Conservation (phyloP, 2,329 filamentous ascomycete species). For the Fusarium xyrophilum region DNA sequence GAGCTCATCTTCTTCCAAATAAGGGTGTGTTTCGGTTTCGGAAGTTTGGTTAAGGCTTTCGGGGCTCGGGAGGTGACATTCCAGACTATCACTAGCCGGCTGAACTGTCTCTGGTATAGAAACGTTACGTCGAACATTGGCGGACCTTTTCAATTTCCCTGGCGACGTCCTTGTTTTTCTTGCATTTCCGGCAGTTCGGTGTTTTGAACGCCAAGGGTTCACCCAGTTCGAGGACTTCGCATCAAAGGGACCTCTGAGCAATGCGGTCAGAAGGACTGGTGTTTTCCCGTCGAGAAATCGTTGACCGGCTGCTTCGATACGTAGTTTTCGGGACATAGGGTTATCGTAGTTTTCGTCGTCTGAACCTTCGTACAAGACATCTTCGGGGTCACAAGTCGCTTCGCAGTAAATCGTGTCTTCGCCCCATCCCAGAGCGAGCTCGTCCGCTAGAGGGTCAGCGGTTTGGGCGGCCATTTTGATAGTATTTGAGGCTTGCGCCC, state of each 20-base stretch:
- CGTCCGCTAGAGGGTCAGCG: conserved; percentile 13
- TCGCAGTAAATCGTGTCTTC: conserved; percentile 56
- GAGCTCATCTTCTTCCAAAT: conserved; percentile 44
- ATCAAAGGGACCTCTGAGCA: conserved; percentile 68
- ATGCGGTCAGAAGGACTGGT: conserved; percentile 66
- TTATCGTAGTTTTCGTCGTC: conserved; percentile 62
- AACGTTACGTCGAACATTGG: conserved; percentile 16
- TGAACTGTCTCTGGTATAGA: conserved; percentile 29
- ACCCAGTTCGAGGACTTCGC: conserved; percentile 39
- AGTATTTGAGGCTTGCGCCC: conserved; percentile 19
- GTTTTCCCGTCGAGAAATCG: conserved; percentile 64
- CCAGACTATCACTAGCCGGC: conserved; percentile 31
- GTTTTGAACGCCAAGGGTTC: conserved; percentile 47
- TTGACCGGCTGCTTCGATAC: conserved; percentile 66
- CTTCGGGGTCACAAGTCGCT: conserved; percentile 50
- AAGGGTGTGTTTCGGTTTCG: conserved; percentile 40
- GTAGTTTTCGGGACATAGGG: conserved; percentile 54
- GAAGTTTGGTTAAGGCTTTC: conserved; percentile 49
- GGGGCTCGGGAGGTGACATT: conserved; percentile 53
- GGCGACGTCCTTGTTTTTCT: conserved; percentile 27
- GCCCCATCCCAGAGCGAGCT: conserved; percentile 34
- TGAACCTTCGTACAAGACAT: conserved; percentile 62
- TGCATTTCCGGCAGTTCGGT: conserved; percentile 26
- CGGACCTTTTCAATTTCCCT: conserved; percentile 21
- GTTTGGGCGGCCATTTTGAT: conserved; percentile 22